Evolutionary conservation across 768 basidiomycete species (phyloP).

Genomic region (Tricholoma hemisulphureum): DNA sequence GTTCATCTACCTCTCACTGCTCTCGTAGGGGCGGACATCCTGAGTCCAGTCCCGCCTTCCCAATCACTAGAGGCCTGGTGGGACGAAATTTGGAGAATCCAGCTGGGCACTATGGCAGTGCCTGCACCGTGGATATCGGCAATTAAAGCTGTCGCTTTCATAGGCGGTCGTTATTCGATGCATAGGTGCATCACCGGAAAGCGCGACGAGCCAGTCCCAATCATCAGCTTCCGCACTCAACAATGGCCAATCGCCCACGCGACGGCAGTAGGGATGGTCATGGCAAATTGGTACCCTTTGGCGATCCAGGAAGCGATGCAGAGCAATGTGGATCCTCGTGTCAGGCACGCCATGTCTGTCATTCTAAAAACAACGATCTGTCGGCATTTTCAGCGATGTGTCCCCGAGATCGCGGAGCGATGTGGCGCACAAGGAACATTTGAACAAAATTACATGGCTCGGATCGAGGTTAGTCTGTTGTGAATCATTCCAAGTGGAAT

Average conservation of each 20-base stretch:
- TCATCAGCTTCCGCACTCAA: slow-evolving; percentile 64
- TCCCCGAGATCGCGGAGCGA: slow-evolving; percentile 56
- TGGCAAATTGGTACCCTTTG: slow-evolving; percentile 46
- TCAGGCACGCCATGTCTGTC: slow-evolving; percentile 56
- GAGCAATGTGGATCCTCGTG: slow-evolving; percentile 39
- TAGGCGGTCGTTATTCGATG: slow-evolving; percentile 57
- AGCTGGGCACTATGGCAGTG: slow-evolving; percentile 52
- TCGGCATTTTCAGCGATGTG: slow-evolving; percentile 51
- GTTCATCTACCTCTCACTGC: slow-evolving; percentile 51
- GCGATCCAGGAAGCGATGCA: slow-evolving; percentile 38
- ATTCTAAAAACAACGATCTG: slow-evolving; percentile 55
- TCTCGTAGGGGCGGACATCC: slow-evolving; percentile 45
- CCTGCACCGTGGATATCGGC: slow-evolving; percentile 50
- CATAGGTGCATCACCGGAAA: slow-evolving; percentile 51
- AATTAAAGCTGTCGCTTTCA: slow-evolving; percentile 52
- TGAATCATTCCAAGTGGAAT: slow-evolving; percentile 1
- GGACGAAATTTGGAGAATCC: slow-evolving; percentile 55
- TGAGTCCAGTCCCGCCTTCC: slow-evolving; percentile 37
- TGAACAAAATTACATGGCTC: slow-evolving; percentile 59
- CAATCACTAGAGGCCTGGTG: slow-evolving; percentile 51
- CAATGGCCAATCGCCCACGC: slow-evolving; percentile 58
- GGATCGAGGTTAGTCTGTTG: slow-evolving; percentile 43
- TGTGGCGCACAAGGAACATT: slow-evolving; percentile 69
- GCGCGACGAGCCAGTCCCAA: slow-evolving; percentile 41
- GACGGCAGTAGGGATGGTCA: slow-evolving; percentile 49